phyloP scores from a whole-genome alignment of 768 basidiomycete species.

The Heimioporus sp. region DNA sequence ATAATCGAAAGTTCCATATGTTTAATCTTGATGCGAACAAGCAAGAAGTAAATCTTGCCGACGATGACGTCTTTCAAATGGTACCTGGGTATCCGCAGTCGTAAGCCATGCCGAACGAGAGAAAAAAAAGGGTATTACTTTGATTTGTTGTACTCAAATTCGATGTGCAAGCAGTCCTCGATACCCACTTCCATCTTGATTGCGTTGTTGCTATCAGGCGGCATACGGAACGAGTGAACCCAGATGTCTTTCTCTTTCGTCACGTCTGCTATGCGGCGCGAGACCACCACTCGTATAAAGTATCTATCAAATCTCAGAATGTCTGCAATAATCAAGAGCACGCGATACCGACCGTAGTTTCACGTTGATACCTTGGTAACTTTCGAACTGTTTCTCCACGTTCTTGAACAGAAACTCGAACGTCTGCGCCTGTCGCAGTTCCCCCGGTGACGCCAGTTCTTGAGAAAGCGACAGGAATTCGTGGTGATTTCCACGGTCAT shows the following conservation, averaged over 20 bases:
- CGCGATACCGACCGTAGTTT: conserved; percentile 73
- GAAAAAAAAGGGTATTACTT: conserved; percentile 57
- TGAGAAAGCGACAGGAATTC: conserved; percentile 96
- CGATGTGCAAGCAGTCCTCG: conserved; percentile 97
- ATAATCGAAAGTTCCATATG: conserved; percentile 99
- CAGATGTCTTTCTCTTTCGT: conserved; percentile 92
- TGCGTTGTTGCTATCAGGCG: conserved; percentile 94
- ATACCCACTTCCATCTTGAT: conserved; percentile 99
- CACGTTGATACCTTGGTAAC: conserved; percentile 97
- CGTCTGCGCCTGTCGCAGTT: conserved; percentile 94
- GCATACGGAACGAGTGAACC: conserved; percentile 99
- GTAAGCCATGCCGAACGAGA: not conserved
- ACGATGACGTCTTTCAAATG: conserved; percentile 99
- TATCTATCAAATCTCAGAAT: conserved; percentile 53
- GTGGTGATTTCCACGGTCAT: conserved; percentile 96
- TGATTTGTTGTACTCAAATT: conserved; percentile 99
- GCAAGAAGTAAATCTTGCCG: conserved; percentile 98
- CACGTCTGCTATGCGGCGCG: conserved; percentile 90
- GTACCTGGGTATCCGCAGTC: conserved; percentile 55
- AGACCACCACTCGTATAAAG: conserved; percentile 87
- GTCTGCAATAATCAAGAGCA: not conserved
- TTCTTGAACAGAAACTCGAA: conserved; percentile 99
- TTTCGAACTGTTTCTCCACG: conserved; percentile 98
- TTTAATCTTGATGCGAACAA: conserved; percentile 99
- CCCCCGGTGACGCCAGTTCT: conserved; percentile 93